A percentile compares a stretch with the other conserved stretches of the same genome.
phyloP scores from a whole-genome alignment of 2,329 filamentous ascomycete genomes.

The Bipolaris victoriae region DNA sequence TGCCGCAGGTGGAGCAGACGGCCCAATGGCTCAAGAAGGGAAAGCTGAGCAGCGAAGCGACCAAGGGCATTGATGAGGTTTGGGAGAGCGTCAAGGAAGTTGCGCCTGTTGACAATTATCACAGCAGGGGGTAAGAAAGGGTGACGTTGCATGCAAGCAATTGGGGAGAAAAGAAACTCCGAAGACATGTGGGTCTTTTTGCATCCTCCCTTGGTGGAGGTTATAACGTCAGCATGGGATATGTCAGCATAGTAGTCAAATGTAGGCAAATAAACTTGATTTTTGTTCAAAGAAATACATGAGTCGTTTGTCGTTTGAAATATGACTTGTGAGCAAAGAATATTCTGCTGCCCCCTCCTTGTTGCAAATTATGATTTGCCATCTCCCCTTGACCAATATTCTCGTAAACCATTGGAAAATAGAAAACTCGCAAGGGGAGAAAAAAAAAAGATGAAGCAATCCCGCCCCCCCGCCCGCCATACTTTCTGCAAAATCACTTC shows the following conservation, averaged over 20 bases:
- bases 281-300: background rate
- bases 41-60: constrained; percentile 32
- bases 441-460: background rate
- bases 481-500: background rate
- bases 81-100: constrained; percentile 36
- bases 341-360: no score
- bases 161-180: background rate
- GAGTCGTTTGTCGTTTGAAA: background rate
- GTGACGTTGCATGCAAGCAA: background rate
- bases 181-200: background rate
- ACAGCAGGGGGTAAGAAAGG: background rate
- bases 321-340: no score
- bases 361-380: no score
- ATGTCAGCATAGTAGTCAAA: background rate
- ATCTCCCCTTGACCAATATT: no score
- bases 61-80: constrained; percentile 29
- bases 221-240: no score
- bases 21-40: constrained; percentile 31
- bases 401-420: no score
- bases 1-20: constrained; percentile 36
- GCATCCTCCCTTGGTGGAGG: no score
- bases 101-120: constrained; percentile 38
- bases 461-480: no score
- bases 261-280: background rate
- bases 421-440: background rate